Base-by-base conservation (phyloP, 108 stramenopile species). In the Nitzschia sp. region DNA sequence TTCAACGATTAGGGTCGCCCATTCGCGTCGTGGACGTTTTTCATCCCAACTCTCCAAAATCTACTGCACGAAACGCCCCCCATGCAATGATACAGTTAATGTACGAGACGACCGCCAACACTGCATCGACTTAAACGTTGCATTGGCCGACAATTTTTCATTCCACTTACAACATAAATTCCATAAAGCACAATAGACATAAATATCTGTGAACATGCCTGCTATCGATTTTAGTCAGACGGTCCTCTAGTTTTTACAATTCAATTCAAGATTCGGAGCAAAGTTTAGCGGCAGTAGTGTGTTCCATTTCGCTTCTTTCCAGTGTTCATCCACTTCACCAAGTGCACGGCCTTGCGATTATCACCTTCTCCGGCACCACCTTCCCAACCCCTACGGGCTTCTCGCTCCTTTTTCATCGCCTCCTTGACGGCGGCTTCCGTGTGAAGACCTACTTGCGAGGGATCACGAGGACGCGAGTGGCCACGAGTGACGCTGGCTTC, bases 261-360 rank as follows among this genome's bases (percentile, higher is more conserved):
- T n/a, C n/a, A n/a, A n/a, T n/a, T n/a, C n/a, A n/a, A n/a, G n/a
- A n/a, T n/a, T n/a, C n/a, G n/a, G n/a, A n/a, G n/a, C n/a, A n/a
- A n/a, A n/a, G 49, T 56, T 63, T 82, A 83, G 30, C 85, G 76
- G 61, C 74, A 75, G 61, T 83, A 78, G 65, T 91, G 89, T n/a
- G 94, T 95, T 46, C 94, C 94, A 66, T 85, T 92, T 61, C 94
- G 72, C 67, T 95, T 95, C 80, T 95, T 95, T 45, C 94, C 94
- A 6, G 94, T 95, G 77, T 95, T 95, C 86, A 89, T 89, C 94
- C 94, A 95, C 61, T 91, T 89, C 23, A 95, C 89, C 64, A 95
- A 71, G 66, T 95, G 94, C 47, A 91, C 94, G 17, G 72, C 70
- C 87, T 95, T 95, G 42, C 84, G 88, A 1, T 92, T 87, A 75